Base-by-base conservation (phyloP, 805 yeast genomes). In the Kazachstania kunashirensis region DNA sequence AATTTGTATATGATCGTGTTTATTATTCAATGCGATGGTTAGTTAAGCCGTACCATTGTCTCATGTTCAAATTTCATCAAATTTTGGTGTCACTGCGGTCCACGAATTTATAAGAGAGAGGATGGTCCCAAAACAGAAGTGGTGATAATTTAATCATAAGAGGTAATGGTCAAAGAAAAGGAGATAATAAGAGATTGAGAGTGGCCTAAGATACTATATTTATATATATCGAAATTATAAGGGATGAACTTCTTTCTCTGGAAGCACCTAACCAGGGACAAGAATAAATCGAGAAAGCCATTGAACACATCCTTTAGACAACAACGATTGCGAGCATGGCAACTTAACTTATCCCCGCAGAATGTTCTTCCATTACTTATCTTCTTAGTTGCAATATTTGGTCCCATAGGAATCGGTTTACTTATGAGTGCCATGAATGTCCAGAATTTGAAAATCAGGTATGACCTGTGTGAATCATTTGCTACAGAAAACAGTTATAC, bases 361-460 rank as follows among this genome's bases (percentile, higher is more conserved):
- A 77, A 94, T n/a, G 95, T 88, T 34, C 71, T 92, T 30, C 97
- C 97, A 3, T 65, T 88, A 37, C 67, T 92, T 40, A 68, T 86
- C 29, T 45, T 80, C 17, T 65, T 84, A 26, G 84, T 89, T 0
- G 64, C 84, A 12, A 67, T 92, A 7, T 85, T 86, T 61, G 84
- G 89, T 1, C 96, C 96, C 1, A 70, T 89, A 31, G 98, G 98
- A 3, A 79, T 86, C 14, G 94, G 84, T 11, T 70, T 89, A 38
- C 57, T 86, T 16, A 73, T 72, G 45, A 79, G 92, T 12, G 73
- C 84, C 9, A 69, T 75, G 53, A 72, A 73, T 44, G 88, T 88
- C 12, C 84, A 89, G 53, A 75, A 77, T 46, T 42, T 89, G 18
- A 67, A 69, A 30, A 68, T 92, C 25, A 79, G 84, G 46, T 89